Conservation (phyloP, 2,329 filamentous ascomycete species). For the Aspergillus thermomutatus region DNA sequence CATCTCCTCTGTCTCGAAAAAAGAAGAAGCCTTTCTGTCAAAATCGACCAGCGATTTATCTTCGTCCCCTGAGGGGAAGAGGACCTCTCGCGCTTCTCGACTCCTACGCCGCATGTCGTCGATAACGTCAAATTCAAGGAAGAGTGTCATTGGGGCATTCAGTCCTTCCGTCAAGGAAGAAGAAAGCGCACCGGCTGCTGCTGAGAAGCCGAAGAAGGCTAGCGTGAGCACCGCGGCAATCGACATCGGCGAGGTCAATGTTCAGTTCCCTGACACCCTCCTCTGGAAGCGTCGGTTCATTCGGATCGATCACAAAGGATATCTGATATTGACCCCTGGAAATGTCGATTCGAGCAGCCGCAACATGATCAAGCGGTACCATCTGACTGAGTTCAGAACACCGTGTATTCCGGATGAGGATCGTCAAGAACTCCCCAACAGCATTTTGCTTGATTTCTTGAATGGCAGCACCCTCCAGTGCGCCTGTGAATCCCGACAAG, state of each 20-base stretch:
- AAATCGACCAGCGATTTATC: slow-evolving; percentile 33
- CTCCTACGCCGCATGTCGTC: slow-evolving; percentile 67
- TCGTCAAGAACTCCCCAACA: slow-evolving; percentile 87
- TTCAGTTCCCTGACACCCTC: slow-evolving; percentile 93
- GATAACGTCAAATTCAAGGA: slow-evolving; percentile 50
- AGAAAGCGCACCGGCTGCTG: slow-evolving; percentile 31
- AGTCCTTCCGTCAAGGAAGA: slow-evolving; percentile 38
- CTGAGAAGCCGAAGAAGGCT: slow-evolving; percentile 10
- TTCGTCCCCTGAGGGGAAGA: slow-evolving; percentile 48
- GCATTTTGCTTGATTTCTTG: slow-evolving; percentile 62
- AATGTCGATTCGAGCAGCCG: slow-evolving; percentile 58
- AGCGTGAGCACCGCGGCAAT: slow-evolving; percentile 51
- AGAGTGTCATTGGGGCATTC: slow-evolving; percentile 41
- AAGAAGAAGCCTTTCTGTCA: slow-evolving; percentile 28
- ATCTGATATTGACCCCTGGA: slow-evolving; percentile 72
- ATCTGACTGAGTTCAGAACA: slow-evolving; percentile 75
- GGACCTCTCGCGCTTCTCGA: slow-evolving; percentile 55
- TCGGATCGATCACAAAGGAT: slow-evolving; percentile 78
- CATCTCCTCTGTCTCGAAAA: slow-evolving; percentile 36
- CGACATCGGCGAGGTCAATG: slow-evolving; percentile 85
- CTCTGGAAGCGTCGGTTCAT: slow-evolving; percentile 94
- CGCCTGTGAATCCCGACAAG: slow-evolving; percentile 57
- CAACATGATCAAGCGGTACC: slow-evolving; percentile 73
- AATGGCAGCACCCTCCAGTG: slow-evolving; percentile 62
- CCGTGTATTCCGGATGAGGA: slow-evolving; percentile 87